phyloP scores from a whole-genome alignment of 2,329 filamentous ascomycete species.

The Colletotrichum sp. region DNA sequence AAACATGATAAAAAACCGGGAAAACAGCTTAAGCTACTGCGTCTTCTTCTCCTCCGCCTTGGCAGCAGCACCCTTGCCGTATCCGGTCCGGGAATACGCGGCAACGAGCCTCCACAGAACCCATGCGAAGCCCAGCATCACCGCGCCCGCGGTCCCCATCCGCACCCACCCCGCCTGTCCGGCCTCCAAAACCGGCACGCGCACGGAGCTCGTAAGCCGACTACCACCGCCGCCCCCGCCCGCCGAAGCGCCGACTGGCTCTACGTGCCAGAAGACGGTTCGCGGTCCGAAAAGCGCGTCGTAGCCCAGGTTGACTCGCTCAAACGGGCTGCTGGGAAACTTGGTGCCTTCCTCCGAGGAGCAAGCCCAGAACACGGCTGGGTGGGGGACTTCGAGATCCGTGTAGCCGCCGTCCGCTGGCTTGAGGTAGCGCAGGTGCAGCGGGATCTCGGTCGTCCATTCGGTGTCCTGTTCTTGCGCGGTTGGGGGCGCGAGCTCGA shows the following conservation, averaged over 20 bases:
- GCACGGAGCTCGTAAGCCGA: slow-evolving; percentile 58
- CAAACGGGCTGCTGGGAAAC: slow-evolving; percentile 82
- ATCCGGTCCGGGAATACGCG: slow-evolving; percentile 38
- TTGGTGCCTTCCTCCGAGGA: slow-evolving; percentile 68
- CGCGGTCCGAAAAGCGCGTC: slow-evolving; percentile 78
- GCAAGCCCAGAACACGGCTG: slow-evolving; percentile 91
- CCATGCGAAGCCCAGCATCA: slow-evolving; percentile 73
- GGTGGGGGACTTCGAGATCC: slow-evolving; percentile 73
- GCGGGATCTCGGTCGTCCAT: slow-evolving; percentile 76
- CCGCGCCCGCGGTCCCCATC: slow-evolving; percentile 61
- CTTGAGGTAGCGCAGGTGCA: slow-evolving; percentile 84
- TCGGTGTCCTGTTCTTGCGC: slow-evolving; percentile 36
- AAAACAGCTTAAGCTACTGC: background rate
- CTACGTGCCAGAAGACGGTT: slow-evolving; percentile 84
- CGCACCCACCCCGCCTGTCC: slow-evolving; percentile 52
- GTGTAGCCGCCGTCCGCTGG: slow-evolving; percentile 62
- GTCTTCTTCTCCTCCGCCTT: slow-evolving; percentile 10
- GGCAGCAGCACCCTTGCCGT: slow-evolving; percentile 24
- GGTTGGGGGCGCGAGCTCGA: slow-evolving; percentile 71
- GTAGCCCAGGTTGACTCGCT: slow-evolving; percentile 83
- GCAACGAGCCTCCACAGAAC: slow-evolving; percentile 64
- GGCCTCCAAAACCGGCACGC: slow-evolving; percentile 70
- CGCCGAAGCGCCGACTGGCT: slow-evolving; percentile 46
- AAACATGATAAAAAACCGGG: background rate
- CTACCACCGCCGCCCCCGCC: slow-evolving; percentile 10